A percentile compares a stretch with the other conserved stretches of the same genome.
Evolutionary conservation across 805 yeast species (phyloP).

Genomic region (Wickerhamomyces queroliae): DNA sequence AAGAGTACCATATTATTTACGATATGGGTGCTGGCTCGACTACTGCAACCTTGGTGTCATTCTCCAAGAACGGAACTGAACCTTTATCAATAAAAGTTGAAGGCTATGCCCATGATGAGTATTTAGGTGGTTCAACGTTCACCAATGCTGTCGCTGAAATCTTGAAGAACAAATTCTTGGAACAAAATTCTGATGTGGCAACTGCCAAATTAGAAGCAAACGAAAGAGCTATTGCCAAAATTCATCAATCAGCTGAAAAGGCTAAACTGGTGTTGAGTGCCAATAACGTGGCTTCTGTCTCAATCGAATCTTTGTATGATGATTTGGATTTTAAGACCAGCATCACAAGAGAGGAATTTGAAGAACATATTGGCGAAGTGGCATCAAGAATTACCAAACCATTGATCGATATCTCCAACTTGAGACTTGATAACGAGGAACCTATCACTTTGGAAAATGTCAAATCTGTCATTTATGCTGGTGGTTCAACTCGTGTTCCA

Average conservation of each 20-base stretch:
- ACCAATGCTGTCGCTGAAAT: conserved; percentile 61
- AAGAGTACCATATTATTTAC: conserved; percentile 63
- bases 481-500: conserved; percentile 92
- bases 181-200: conserved; percentile 32
- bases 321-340: conserved; percentile 68
- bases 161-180: conserved; percentile 53
- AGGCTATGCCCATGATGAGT: conserved; percentile 63
- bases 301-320: conserved; percentile 66
- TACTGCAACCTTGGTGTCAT: conserved; percentile 76
- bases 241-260: conserved; percentile 82
- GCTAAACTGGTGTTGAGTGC: conserved; percentile 86
- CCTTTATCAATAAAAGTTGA: conserved; percentile 52
- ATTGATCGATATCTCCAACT: conserved; percentile 42
- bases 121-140: conserved; percentile 71
- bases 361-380: conserved; percentile 40
- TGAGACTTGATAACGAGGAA: conserved; percentile 24
- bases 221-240: conserved; percentile 56
- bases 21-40: conserved; percentile 95
- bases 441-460: conserved; percentile 32
- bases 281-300: conserved; percentile 70
- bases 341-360: conserved; percentile 80
- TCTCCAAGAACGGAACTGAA: conserved; percentile 39
- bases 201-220: conserved; percentile 36
- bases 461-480: conserved; percentile 70
- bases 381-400: conserved; percentile 47